These are phyloP conservation scores for Magnaporthiopsis rhizophila DNA, from an alignment of 2,329 filamentous ascomycete genomes.

Conservation along the genomic window DNA sequence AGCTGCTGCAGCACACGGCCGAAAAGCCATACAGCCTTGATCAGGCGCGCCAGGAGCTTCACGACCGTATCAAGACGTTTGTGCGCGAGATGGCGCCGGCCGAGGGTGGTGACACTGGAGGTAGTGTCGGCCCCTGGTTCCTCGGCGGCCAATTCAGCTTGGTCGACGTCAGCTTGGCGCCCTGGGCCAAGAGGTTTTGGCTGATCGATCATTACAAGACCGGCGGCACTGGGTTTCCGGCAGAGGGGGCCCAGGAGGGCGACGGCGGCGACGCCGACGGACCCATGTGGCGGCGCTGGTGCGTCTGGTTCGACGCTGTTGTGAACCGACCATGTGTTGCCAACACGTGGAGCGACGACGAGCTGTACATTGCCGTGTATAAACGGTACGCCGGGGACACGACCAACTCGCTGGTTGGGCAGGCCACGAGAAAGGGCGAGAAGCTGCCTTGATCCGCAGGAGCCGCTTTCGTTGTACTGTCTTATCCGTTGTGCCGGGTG, in stretches of 20 bases:
- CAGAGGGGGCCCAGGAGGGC: constrained; percentile 11
- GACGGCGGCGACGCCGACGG: constrained; percentile 17
- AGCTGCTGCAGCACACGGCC: constrained; percentile 46
- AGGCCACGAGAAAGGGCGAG: constrained; percentile 54
- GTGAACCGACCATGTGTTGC: constrained; percentile 52
- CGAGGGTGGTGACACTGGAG: constrained; percentile 6
- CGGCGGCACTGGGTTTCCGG: constrained; percentile 40
- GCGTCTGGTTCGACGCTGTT: constrained; percentile 54
- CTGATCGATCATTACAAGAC: constrained; percentile 68
- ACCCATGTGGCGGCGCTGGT: constrained; percentile 56
- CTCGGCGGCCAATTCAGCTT: constrained; percentile 54
- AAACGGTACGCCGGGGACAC: constrained; percentile 58
- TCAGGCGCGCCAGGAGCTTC: constrained; percentile 49
- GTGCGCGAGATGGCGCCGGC: constrained; percentile 49
- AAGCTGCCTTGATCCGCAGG: constrained; percentile 44
- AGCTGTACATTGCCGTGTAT: constrained; percentile 62
- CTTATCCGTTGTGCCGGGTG: neutral
- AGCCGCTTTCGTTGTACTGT: too few species aligned
- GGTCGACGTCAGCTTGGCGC: constrained; percentile 63
- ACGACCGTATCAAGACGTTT: constrained; percentile 51
- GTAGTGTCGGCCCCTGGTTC: constrained; percentile 56
- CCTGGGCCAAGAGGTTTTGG: constrained; percentile 66
- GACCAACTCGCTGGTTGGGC: constrained; percentile 52
- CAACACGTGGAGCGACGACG: constrained; percentile 59
- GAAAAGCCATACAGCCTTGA: constrained; percentile 40